Percentiles rank a stretch among this genome's conserved stretches.
phyloP scores from a whole-genome alignment of 139 green algal species.

The Choricystis sp. region DNA sequence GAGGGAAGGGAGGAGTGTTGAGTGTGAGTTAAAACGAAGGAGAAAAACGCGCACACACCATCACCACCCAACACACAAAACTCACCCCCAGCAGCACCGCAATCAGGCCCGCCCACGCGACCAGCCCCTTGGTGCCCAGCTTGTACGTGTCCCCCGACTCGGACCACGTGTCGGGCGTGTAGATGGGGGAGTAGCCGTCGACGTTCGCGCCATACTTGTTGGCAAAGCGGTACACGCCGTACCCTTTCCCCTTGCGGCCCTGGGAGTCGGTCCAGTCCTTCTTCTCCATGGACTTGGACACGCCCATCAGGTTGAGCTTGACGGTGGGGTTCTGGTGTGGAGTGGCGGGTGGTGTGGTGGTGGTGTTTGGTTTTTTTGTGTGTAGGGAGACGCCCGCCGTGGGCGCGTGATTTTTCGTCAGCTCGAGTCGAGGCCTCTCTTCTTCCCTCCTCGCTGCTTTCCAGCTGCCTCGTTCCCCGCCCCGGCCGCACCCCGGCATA shows the following conservation, averaged over 20 bases:
- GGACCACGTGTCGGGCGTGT: slow-evolving; percentile 86
- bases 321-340: slow-evolving; percentile 50
- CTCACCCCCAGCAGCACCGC: slow-evolving; percentile 31
- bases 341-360: no score
- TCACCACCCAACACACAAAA: no score
- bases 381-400: no score
- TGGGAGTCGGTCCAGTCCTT: slow-evolving; percentile 74
- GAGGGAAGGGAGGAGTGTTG: slow-evolving; percentile 49
- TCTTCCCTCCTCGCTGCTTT: no score
- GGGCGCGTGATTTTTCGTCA: no score
- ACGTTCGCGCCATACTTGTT: slow-evolving; percentile 93
- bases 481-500: no score
- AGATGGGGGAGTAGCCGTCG: slow-evolving; percentile 91
- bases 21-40: background rate
- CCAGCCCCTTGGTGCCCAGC: slow-evolving; percentile 75
- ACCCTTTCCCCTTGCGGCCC: slow-evolving; percentile 78
- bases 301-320: slow-evolving; percentile 67
- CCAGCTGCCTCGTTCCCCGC: no score
- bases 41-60: slow-evolving; percentile 2
- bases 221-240: slow-evolving; percentile 72
- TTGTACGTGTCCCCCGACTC: slow-evolving; percentile 63
- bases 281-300: slow-evolving; percentile 49
- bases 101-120: slow-evolving; percentile 61
- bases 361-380: no score
- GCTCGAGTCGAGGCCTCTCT: no score